phyloP scores from a whole-genome alignment of 441 rosid species.

The Raphanus hybrid region DNA sequence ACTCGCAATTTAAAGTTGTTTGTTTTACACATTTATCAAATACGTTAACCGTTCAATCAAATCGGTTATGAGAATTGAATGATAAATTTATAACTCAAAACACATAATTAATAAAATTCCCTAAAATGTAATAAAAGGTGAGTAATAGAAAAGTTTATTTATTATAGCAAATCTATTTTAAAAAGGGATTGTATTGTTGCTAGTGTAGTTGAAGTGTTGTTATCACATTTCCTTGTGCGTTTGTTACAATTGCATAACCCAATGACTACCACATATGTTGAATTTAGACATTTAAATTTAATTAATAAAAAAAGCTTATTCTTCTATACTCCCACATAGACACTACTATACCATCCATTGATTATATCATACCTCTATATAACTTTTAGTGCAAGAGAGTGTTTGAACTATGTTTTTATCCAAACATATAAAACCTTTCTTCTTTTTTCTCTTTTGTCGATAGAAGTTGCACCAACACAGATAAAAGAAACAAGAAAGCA shows the following conservation, averaged over 20 bases:
- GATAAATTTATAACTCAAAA: neutral
- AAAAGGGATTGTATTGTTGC: neutral
- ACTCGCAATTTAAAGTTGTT: no score
- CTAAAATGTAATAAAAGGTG: neutral
- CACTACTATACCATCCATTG: neutral
- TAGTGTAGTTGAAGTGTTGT: neutral
- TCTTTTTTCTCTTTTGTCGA: slow-evolving; percentile 13
- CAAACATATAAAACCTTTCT: slow-evolving; percentile 13
- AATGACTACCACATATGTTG: slow-evolving; percentile 19
- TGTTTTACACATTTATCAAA: neutral
- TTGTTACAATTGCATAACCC: slow-evolving; percentile 21
- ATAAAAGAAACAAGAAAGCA: no score
- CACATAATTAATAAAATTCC: neutral
- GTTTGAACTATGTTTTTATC: slow-evolving; percentile 6
- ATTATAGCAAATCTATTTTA: neutral
- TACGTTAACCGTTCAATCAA: neutral
- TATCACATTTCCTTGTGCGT: slow-evolving; percentile 36
- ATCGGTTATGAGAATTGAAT: neutral
- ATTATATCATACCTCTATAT: neutral
- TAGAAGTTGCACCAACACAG: no score
- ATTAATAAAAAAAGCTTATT: neutral
- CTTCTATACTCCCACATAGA: neutral
- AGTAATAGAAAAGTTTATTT: neutral
- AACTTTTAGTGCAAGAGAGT: slow-evolving; percentile 21
- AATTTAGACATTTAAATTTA: neutral